Evolutionary conservation across 1,284 basidiomycete species (phyloP), one percentile per base, ranked within the genome.

Genomic region (Earliella scabrosa): DNA sequence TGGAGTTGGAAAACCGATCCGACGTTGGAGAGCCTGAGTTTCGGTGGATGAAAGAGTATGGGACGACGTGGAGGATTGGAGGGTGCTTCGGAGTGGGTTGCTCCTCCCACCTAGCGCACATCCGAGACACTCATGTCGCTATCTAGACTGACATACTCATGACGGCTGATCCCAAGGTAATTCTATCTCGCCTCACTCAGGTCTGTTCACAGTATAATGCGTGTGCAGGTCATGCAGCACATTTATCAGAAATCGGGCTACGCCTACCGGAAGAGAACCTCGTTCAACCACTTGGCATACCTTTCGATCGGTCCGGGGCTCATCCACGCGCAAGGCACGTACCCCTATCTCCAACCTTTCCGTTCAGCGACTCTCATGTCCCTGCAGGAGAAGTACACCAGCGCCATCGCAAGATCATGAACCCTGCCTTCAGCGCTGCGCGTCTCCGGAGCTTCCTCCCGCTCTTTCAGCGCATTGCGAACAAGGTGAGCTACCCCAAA

Each of bases 391-490:
- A 58, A 20, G 56, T 24, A 4, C 69, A 71, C 39, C 60, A 53
- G 5, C 65, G 69, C 2, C 70, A 72, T 29, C 58, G 68, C 24
- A 69, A 67, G 56, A 56, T 68, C 45, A 71, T 72, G 64, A 66
- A 61, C n/a, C n/a, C n/a, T n/a, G n/a, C n/a, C n/a, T n/a, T n/a
- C n/a, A n/a, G n/a, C n/a, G n/a, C n/a, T n/a, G 21, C 54, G 1
- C 65, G 66, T 9, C 44, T 69, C 3, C 59, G 61, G 1, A 51
- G 56, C 2, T 68, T 67, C 52, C 41, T 67, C 9, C 63, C 65
- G 0, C 14, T 65, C n/a, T 68, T 70, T 47, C 61, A 63, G 9
- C 45, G 50, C 6, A 54, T 54, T 20, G 51, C 54, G 0, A 38
- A 43, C n/a, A 66, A 62, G 60, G 66, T 65, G 11, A 8, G 52